Conservation (phyloP, 768 basidiomycete genomes). For the Fistulinella prunicolor region DNA sequence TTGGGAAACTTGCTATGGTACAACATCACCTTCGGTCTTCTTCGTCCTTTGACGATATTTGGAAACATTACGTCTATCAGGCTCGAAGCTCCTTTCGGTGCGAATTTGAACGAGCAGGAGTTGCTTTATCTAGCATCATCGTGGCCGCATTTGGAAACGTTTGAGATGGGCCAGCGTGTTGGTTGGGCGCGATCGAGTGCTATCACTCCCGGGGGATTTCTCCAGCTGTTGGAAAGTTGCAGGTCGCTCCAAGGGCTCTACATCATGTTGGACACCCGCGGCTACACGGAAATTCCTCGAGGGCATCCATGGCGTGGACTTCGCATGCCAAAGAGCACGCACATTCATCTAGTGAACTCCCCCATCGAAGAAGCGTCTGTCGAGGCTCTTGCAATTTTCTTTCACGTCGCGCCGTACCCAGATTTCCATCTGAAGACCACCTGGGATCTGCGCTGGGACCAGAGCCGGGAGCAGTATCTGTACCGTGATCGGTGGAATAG, state of each 20-base stretch:
- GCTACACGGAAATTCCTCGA: constrained; percentile 6
- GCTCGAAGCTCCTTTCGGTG: constrained; percentile 1
- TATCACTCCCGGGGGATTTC: constrained; percentile 11
- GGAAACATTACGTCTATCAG: constrained; percentile 2
- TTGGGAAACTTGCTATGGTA: no score
- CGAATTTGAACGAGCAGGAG: not conserved
- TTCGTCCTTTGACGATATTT: constrained; percentile 6
- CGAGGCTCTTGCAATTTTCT: constrained; percentile 11
- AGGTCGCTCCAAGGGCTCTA: constrained; percentile 6
- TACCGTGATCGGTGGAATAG: constrained; percentile 4
- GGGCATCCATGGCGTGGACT: constrained; percentile 12
- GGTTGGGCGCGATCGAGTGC: constrained; percentile 6
- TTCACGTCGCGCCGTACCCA: constrained; percentile 7
- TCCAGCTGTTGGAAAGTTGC: constrained; percentile 13
- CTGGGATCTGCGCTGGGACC: not conserved
- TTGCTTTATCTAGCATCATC: not conserved
- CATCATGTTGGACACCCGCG: constrained; percentile 6
- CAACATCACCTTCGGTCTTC: not conserved
- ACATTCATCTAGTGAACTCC: not conserved
- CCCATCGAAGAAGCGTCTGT: constrained; percentile 4
- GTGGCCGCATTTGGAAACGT: not conserved
- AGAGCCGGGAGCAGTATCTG: not conserved
- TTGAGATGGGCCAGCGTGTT: not conserved
- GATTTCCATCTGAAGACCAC: constrained; percentile 1
- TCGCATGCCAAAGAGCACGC: not conserved